Base-by-base conservation (phyloP, 2,329 filamentous ascomycete species). In the Lecanicillium sp. region DNA sequence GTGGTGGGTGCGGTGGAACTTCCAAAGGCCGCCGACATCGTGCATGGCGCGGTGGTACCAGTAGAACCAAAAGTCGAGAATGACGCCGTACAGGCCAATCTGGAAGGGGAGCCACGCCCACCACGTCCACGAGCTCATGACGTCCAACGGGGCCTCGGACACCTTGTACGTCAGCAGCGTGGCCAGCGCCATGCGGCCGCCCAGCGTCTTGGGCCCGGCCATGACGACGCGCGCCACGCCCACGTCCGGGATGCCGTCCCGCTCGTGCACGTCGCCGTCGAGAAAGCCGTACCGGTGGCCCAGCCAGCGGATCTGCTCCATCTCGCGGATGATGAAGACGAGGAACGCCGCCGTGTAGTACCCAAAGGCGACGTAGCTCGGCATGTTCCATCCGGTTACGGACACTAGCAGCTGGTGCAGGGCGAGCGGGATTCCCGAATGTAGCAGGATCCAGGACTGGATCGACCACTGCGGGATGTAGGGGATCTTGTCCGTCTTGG, bases 31-130 rank as follows among this genome's bases (percentile, higher is more conserved):
- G 22, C 54, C 47, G 19, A 60, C 36, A 31, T 64, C 61, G 41
- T 66, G 63, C 58, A 64, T 65, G 11, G 54, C 29, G 5, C 62
- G 57, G 41, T 66, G 62, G 39, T 66, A 66, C 54, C 58, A 54
- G 42, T 62, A 62, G 42, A 62, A 62, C 59, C 41, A 43, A 19
- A 43, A 43, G 40, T 65, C 62, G 3, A 66, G 53, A 3, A 65
- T 47, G 25, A 65, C 54, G 2, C 56, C 55, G 38, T 66, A 66
- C 0, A 65, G 45, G 0, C 57, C 57, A 4, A 61, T 50, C 20
- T 65, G 60, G 11, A 66, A 19, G 19, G 0, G 57, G 52, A 2
- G 62, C 51, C 55, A 59, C 2, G 18, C 27, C 41, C 41, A 43
- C 22, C 22, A 25, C 22, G n/a, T 11, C n/a, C 6, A 18, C 25